Conservation (phyloP, 371 early-diverging fungal species). For the Dentiscutata heterogama region DNA sequence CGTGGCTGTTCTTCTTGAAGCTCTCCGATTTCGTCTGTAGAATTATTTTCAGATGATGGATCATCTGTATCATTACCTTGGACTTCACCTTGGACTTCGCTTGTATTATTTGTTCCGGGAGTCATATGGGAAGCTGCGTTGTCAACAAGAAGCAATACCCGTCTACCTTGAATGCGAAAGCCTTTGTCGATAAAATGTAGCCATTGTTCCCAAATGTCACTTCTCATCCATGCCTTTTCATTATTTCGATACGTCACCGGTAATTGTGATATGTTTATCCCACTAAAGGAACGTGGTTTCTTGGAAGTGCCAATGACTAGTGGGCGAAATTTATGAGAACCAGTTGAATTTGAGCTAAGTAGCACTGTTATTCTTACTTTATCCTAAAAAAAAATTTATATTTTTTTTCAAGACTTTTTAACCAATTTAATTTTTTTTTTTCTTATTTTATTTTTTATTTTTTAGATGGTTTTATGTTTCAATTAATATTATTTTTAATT, state of each 20-base stretch:
- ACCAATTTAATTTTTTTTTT: too few species aligned
- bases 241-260: conserved; percentile 27
- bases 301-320: conserved; percentile 39
- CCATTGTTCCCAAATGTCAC: neutral
- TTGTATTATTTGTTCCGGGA: too few species aligned
- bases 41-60: too few species aligned
- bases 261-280: neutral
- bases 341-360: conserved; percentile 39
- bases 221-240: conserved; percentile 43
- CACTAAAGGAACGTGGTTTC: neutral
- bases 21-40: too few species aligned
- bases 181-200: neutral
- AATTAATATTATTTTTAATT: too few species aligned
- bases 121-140: neutral
- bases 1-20: too few species aligned
- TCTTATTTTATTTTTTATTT: too few species aligned
- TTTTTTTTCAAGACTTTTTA: too few species aligned
- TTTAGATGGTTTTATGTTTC: too few species aligned
- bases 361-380: conserved; percentile 33
- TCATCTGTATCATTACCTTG: too few species aligned
- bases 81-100: too few species aligned
- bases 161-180: conserved; percentile 2
- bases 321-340: conserved; percentile 35
- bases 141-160: conserved; percentile 16
- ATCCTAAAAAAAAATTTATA: neutral